Conservation (phyloP, 176 grass and related monocot genomes). For the Musa schizocarpa region DNA sequence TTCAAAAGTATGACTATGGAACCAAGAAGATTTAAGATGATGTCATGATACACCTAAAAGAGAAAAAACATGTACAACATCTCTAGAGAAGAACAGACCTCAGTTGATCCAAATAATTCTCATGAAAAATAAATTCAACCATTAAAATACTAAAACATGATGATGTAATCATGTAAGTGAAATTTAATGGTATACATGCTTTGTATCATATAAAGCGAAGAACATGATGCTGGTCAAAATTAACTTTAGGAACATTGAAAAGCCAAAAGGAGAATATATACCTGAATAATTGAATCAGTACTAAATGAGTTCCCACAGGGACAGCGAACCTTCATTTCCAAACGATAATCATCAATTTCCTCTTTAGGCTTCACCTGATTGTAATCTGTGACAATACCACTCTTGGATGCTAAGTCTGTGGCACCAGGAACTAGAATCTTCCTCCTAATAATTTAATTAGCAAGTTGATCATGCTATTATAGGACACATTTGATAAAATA, state of each 20-base stretch:
- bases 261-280: conserved; percentile 15
- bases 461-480: neutral
- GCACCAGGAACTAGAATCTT: conserved; percentile 56
- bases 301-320: conserved; percentile 45
- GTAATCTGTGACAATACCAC: conserved; percentile 16
- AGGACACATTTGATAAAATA: neutral
- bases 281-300: conserved; percentile 54
- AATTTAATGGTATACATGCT: neutral
- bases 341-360: conserved; percentile 35
- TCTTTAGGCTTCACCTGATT: conserved; percentile 25
- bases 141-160: neutral
- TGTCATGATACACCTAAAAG: neutral
- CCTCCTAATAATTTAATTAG: conserved; percentile 19
- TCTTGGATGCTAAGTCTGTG: conserved; percentile 30
- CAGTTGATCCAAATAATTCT: neutral
- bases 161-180: neutral
- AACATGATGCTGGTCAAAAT: neutral
- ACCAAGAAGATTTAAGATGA: neutral
- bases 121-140: neutral
- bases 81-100: neutral
- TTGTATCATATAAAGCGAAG: neutral
- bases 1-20: neutral
- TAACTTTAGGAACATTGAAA: conserved; percentile 15
- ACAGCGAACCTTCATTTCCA: conserved; percentile 45
- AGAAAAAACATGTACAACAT: neutral